Evolutionary conservation across 768 basidiomycete species (phyloP).

Genomic region (Mycena sanguinolenta): DNA sequence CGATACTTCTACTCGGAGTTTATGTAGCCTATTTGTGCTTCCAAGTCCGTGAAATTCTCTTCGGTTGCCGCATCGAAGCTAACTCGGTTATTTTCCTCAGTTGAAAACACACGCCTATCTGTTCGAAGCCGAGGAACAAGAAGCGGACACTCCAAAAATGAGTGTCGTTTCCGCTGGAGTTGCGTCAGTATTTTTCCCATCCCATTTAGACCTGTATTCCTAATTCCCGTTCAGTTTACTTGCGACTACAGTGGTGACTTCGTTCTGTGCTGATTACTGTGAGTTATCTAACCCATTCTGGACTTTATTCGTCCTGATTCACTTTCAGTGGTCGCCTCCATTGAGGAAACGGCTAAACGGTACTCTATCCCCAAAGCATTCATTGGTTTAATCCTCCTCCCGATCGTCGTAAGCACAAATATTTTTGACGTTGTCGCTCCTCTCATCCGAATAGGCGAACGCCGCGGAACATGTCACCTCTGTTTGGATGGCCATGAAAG

Average conservation of each 20-base stretch:
- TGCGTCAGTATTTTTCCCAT: constrained; percentile 58
- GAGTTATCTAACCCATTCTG: constrained; percentile 45
- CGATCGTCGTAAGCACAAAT: constrained; percentile 77
- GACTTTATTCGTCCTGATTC: constrained; percentile 41
- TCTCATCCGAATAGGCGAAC: constrained; percentile 64
- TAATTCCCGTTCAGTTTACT: constrained; percentile 64
- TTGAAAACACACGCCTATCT: constrained; percentile 79
- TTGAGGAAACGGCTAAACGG: constrained; percentile 89
- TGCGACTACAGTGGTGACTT: constrained; percentile 81
- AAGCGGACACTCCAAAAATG: constrained; percentile 70
- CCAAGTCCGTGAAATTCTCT: constrained; percentile 61
- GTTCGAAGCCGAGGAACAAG: constrained; percentile 61
- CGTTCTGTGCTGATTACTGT: constrained; percentile 92
- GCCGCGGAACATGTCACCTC: constrained; percentile 90
- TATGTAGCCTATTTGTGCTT: constrained; percentile 84
- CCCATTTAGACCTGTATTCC: not conserved
- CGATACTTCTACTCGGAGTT: constrained; percentile 78
- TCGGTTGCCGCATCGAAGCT: constrained; percentile 3
- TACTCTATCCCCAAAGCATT: constrained; percentile 88
- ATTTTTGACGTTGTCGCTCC: not conserved
- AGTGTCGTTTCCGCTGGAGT: constrained; percentile 73
- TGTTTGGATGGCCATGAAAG: constrained; percentile 90
- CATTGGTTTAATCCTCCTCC: constrained; percentile 89
- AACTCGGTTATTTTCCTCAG: constrained; percentile 49
- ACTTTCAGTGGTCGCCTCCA: constrained; percentile 83